A percentile compares a stretch with the other conserved stretches of the same genome.
Conservation (phyloP, 177 flowering plant genomes). For the Vitis hybrid region DNA sequence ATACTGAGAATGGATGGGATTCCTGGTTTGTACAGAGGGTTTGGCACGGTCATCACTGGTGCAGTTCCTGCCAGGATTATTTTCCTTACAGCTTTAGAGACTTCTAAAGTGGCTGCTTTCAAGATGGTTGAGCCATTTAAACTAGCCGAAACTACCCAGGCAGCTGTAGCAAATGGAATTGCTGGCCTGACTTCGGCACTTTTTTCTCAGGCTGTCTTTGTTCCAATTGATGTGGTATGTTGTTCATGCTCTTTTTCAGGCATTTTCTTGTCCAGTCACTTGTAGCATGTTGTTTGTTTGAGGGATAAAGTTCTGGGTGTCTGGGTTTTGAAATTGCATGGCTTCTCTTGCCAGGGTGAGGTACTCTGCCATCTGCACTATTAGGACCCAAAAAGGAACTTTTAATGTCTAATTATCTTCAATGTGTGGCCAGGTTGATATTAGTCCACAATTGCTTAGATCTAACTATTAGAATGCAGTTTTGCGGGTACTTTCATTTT, state of each 20-base stretch:
- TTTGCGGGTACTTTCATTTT: neutral
- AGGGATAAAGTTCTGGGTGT: too few species aligned
- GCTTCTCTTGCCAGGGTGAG: too few species aligned
- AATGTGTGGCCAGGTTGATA: neutral
- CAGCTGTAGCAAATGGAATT: conserved; percentile 91
- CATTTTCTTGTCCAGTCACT: neutral
- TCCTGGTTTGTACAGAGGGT: conserved; percentile 90
- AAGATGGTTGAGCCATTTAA: conserved; percentile 68
- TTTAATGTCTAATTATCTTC: neutral
- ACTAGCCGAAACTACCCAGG: conserved; percentile 77
- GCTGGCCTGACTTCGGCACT: conserved; percentile 91
- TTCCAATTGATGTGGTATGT: conserved; percentile 96
- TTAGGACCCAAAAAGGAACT: too few species aligned
- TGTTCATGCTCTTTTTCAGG: neutral
- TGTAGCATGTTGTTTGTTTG: too few species aligned
- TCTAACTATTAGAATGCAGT: neutral
- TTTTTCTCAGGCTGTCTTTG: conserved; percentile 82
- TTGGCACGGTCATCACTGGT: conserved; percentile 94
- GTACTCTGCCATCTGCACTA: too few species aligned
- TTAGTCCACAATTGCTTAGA: neutral
- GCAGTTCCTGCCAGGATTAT: conserved; percentile 91
- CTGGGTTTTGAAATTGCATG: too few species aligned
- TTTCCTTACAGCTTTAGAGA: conserved; percentile 88
- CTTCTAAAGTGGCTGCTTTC: conserved; percentile 80
- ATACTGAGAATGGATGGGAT: conserved; percentile 78